phyloP scores from a whole-genome alignment of 1,284 basidiomycete genomes.

The Sporisorium exsertum region DNA sequence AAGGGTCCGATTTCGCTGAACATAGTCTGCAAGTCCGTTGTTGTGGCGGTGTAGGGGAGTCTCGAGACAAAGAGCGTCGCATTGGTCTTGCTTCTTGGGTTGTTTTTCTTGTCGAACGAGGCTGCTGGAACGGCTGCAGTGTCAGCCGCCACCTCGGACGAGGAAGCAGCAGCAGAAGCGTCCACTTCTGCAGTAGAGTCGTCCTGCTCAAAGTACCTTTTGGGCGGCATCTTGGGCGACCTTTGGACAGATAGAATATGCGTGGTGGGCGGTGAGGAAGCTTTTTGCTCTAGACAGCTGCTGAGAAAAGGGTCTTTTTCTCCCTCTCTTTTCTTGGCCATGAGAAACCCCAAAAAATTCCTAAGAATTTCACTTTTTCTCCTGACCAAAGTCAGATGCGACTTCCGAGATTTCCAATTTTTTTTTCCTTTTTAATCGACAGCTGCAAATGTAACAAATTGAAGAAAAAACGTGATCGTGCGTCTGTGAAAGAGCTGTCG shows the following conservation, averaged over 20 bases:
- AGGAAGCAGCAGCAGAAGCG: constrained; percentile 9
- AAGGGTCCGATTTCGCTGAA: constrained; percentile 97
- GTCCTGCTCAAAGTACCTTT: constrained; percentile 56
- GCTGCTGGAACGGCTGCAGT: background rate
- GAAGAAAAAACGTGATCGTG: constrained; percentile 15
- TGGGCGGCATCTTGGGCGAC: constrained; percentile 44
- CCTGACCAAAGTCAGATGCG: constrained; percentile 12
- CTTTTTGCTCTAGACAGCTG: background rate
- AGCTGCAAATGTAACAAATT: constrained; percentile 3
- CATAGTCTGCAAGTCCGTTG: constrained; percentile 87
- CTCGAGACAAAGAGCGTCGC: constrained; percentile 71
- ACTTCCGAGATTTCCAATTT: constrained; percentile 22
- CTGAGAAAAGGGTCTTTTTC: constrained; percentile 2
- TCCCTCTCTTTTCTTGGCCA: background rate
- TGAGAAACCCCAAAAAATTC: constrained; percentile 12
- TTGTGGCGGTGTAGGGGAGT: constrained; percentile 87
- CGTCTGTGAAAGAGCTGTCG: constrained; percentile 13
- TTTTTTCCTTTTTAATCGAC: background rate
- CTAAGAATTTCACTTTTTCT: constrained; percentile 11
- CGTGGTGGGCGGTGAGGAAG: background rate
- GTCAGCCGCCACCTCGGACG: constrained; percentile 2
- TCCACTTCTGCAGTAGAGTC: constrained; percentile 20
- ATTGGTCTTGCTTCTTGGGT: constrained; percentile 21
- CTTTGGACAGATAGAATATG: background rate
- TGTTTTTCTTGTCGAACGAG: constrained; percentile 12